Evolutionary conservation across 495 filamentous ascomycete species (phyloP).

Genomic region (Aspergillus funiculosus): DNA sequence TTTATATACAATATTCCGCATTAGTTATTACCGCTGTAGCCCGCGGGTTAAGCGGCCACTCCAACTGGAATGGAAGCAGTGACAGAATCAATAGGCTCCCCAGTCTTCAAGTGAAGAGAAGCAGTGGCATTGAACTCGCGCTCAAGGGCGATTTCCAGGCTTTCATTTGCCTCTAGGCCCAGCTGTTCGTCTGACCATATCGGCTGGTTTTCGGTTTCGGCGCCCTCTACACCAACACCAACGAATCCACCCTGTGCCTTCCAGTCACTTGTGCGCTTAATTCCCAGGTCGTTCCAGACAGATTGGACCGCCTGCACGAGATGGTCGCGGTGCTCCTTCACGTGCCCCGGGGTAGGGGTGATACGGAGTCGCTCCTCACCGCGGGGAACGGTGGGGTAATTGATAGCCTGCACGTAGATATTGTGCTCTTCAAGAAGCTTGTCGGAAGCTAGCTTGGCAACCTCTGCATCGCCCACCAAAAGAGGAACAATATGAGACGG

Average conservation of each 20-base stretch:
- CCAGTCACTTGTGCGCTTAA: slow-evolving; percentile 91
- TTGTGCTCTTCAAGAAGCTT: slow-evolving; percentile 77
- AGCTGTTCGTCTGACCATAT: slow-evolving; percentile 90
- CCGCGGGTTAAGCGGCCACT: slow-evolving; percentile 28
- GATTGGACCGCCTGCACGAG: slow-evolving; percentile 78
- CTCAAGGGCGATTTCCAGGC: slow-evolving; percentile 33
- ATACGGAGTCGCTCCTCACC: slow-evolving; percentile 93
- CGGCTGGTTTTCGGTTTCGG: slow-evolving; percentile 51
- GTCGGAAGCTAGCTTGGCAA: slow-evolving; percentile 88
- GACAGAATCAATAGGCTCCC: slow-evolving; percentile 20
- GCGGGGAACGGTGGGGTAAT: slow-evolving; percentile 95
- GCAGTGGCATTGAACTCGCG: slow-evolving; percentile 33
- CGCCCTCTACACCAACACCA: slow-evolving; percentile 71
- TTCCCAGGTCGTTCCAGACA: slow-evolving; percentile 80
- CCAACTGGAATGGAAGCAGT: slow-evolving; percentile 28
- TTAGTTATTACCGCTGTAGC: background rate
- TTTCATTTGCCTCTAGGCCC: slow-evolving; percentile 50
- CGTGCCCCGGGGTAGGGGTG: slow-evolving; percentile 91
- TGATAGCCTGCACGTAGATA: slow-evolving; percentile 98
- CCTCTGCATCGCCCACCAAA: slow-evolving; percentile 86
- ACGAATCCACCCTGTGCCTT: slow-evolving; percentile 86
- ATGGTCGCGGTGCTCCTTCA: slow-evolving; percentile 71
- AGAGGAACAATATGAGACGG: slow-evolving; percentile 93
- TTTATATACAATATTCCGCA: slow-evolving; percentile 12
- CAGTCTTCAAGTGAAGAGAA: slow-evolving; percentile 28